These are phyloP conservation scores for Clavispora santaluciae DNA, from an alignment of 805 yeast species.

Conservation along the genomic window DNA sequence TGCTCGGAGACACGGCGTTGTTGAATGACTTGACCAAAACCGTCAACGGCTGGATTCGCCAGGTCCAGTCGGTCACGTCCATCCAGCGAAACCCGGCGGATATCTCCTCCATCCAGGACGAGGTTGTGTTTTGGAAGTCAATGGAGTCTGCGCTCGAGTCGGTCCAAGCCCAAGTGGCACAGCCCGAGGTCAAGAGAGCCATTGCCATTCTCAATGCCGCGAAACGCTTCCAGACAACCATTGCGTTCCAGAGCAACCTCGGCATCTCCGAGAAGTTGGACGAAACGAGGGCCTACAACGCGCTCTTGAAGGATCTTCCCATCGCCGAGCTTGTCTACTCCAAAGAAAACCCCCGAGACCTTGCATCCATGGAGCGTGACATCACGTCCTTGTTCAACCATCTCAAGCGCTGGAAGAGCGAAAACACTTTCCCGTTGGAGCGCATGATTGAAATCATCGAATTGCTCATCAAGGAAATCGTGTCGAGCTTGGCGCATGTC, in stretches of 20 bases:
- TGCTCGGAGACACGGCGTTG: constrained; percentile 42
- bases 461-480: constrained; percentile 55
- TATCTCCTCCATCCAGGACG: constrained; percentile 55
- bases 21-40: constrained; percentile 65
- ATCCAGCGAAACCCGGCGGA: constrained; percentile 48
- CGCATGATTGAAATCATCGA: constrained; percentile 66
- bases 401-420: constrained; percentile 54
- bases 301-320: constrained; percentile 67
- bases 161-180: constrained; percentile 53
- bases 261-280: constrained; percentile 54
- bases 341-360: constrained; percentile 19
- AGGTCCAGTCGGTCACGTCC: constrained; percentile 52
- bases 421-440: constrained; percentile 54
- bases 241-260: constrained; percentile 67
- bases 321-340: constrained; percentile 43
- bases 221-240: constrained; percentile 75
- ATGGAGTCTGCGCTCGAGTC: constrained; percentile 56
- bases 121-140: constrained; percentile 73
- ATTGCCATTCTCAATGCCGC: constrained; percentile 59
- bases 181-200: constrained; percentile 51
- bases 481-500: constrained; percentile 37
- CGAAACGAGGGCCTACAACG: constrained; percentile 51
- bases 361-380: constrained; percentile 43
- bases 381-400: constrained; percentile 51
- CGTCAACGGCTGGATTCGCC: constrained; percentile 72